Evolutionary conservation across 1,284 basidiomycete species (phyloP).

Genomic region (Tilletiaria anomala): DNA sequence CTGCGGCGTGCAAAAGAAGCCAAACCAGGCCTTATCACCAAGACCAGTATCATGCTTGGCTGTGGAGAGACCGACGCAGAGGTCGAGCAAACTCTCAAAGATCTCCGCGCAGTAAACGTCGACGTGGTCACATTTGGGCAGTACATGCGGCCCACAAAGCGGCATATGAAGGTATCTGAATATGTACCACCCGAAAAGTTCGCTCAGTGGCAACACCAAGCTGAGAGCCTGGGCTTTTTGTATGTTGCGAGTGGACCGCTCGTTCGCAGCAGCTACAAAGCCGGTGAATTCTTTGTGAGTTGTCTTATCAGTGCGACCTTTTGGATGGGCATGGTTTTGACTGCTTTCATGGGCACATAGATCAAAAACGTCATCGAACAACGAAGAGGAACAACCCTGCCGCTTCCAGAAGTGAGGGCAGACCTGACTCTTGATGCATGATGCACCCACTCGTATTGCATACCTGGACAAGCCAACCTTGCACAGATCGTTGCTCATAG

Average conservation of each 20-base stretch:
- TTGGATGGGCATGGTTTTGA: background rate
- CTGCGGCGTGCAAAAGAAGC: constrained; percentile 50
- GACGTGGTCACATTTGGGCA: constrained; percentile 99
- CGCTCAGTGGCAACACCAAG: constrained; percentile 72
- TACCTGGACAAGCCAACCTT: too few species aligned
- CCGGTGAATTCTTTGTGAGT: constrained; percentile 40
- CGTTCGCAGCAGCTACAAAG: constrained; percentile 94
- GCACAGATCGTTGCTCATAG: too few species aligned
- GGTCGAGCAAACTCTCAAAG: constrained; percentile 69
- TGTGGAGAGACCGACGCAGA: constrained; percentile 82
- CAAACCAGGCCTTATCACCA: constrained; percentile 74
- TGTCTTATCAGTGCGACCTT: too few species aligned
- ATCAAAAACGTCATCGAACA: constrained; percentile 33
- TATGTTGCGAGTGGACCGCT: constrained; percentile 95
- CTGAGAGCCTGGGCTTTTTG: constrained; percentile 85
- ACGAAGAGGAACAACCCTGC: too few species aligned
- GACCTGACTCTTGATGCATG: too few species aligned
- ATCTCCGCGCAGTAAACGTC: constrained; percentile 70
- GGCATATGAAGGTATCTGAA: constrained; percentile 95
- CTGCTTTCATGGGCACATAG: background rate
- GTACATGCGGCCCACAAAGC: constrained; percentile 98
- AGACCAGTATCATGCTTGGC: constrained; percentile 97
- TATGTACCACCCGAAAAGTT: constrained; percentile 92
- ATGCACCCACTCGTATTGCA: too few species aligned
- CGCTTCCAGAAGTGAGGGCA: too few species aligned